Percentiles rank a stretch among this genome's conserved stretches.
These are phyloP conservation scores for Cryphonectria nitschkei DNA, from an alignment of 2,329 filamentous ascomycete species.

Conservation along the genomic window DNA sequence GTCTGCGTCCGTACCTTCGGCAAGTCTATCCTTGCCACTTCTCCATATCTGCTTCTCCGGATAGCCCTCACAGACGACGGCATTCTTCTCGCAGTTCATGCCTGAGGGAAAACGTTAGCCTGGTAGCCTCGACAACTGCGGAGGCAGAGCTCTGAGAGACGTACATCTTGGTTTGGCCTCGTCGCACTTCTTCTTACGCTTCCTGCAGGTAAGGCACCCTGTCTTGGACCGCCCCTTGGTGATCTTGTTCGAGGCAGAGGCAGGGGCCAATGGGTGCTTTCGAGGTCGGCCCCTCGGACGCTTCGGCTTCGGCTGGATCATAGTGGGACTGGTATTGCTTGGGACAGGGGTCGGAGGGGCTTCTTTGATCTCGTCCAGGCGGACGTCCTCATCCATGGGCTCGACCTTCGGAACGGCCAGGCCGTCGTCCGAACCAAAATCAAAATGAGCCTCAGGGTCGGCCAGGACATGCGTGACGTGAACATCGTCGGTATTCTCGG, in stretches of 20 bases:
- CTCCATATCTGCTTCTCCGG: conserved; percentile 86
- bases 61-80: conserved; percentile 88
- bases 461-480: conserved; percentile 22
- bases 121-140: not conserved
- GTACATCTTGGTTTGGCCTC: conserved; percentile 69
- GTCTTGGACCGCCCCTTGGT: conserved; percentile 77
- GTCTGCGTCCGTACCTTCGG: conserved; percentile 63
- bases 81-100: conserved; percentile 91
- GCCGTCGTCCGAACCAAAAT: conserved; percentile 50
- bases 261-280: conserved; percentile 73
- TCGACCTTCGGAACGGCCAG: conserved; percentile 59
- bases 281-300: conserved; percentile 78
- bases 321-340: conserved; percentile 31
- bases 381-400: conserved; percentile 59
- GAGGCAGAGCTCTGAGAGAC: conserved; percentile 37
- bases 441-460: conserved; percentile 49
- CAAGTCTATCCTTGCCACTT: conserved; percentile 76
- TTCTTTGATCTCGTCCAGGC: conserved; percentile 56
- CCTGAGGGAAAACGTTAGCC: conserved; percentile 48
- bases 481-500: conserved; percentile 33
- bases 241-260: conserved; percentile 64
- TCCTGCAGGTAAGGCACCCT: conserved; percentile 69
- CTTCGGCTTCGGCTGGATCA: conserved; percentile 52
- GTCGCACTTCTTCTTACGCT: conserved; percentile 74
- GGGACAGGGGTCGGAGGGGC: conserved; percentile 41